Percentiles rank a stretch among this genome's conserved stretches.
Evolutionary conservation across 495 filamentous ascomycete genomes (phyloP).

Genomic region (Elaphomyces granulatus): DNA sequence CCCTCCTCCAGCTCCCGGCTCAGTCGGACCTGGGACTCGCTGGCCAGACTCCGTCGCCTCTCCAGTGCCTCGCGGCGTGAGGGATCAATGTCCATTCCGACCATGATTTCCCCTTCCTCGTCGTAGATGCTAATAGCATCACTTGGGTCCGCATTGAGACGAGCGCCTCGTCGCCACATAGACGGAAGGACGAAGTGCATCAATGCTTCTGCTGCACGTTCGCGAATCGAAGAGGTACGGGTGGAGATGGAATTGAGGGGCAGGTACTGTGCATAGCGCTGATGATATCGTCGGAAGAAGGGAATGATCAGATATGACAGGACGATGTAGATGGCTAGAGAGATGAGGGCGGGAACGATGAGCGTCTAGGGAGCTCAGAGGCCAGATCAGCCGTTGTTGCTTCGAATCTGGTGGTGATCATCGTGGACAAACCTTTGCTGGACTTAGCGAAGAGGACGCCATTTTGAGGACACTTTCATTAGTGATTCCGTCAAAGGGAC

Average conservation of each 20-base stretch:
- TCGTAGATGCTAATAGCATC: constrained; percentile 52
- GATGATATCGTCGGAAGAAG: constrained; percentile 58
- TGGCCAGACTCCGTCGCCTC: constrained; percentile 23
- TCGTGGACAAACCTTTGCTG: constrained; percentile 1
- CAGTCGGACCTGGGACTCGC: constrained; percentile 40
- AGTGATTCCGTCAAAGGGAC: too few species aligned
- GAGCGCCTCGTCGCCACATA: constrained; percentile 33
- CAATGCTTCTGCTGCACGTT: constrained; percentile 42
- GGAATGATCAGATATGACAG: constrained; percentile 58
- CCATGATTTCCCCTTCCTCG: constrained; percentile 50
- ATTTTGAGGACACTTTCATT: constrained; percentile 26
- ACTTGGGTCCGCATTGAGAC: constrained; percentile 37
- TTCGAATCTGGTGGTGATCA: background rate
- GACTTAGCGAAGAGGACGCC: background rate
- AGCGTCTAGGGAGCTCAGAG: too few species aligned
- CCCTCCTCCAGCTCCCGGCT: constrained; percentile 75
- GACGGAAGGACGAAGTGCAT: constrained; percentile 41
- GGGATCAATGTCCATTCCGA: constrained; percentile 41
- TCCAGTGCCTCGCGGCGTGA: constrained; percentile 36
- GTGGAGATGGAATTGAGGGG: constrained; percentile 48
- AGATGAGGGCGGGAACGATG: constrained; percentile 62
- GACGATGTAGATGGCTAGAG: constrained; percentile 58
- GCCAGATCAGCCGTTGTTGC: too few species aligned
- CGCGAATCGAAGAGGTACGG: constrained; percentile 46
- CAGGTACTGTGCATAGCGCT: constrained; percentile 57